A percentile compares a stretch with the other conserved stretches of the same genome.
Conservation (phyloP, 768 basidiomycete species). For the Auriscalpium vulgare region DNA sequence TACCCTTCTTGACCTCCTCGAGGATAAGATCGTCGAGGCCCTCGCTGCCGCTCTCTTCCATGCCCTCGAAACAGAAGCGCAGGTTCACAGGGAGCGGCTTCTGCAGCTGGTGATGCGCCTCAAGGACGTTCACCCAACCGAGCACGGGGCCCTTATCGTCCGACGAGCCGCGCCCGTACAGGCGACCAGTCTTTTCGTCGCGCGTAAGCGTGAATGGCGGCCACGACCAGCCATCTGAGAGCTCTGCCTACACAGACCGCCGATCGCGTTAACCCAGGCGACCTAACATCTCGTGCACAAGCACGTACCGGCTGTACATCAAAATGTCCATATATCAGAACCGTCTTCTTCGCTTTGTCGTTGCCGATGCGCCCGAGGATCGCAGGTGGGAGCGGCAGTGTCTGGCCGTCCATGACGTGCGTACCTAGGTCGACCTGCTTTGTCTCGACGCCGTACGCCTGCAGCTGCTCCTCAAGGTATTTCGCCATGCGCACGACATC, state of each 20-base stretch:
- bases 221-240: slow-evolving; percentile 79
- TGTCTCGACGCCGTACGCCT: slow-evolving; percentile 71
- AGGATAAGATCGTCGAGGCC: slow-evolving; percentile 84
- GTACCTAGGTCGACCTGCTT: slow-evolving; percentile 68
- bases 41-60: slow-evolving; percentile 93
- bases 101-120: slow-evolving; percentile 65
- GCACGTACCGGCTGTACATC: slow-evolving; percentile 82
- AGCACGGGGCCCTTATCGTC: slow-evolving; percentile 90
- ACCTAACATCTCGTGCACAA: neutral
- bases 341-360: slow-evolving; percentile 87
- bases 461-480: slow-evolving; percentile 71
- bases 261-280: neutral
- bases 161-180: slow-evolving; percentile 81
- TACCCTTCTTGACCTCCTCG: slow-evolving; percentile 59
- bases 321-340: slow-evolving; percentile 90
- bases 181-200: slow-evolving; percentile 43
- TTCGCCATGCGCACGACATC: slow-evolving; percentile 83
- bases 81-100: slow-evolving; percentile 82
- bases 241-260: slow-evolving; percentile 25
- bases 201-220: slow-evolving; percentile 73
- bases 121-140: slow-evolving; percentile 85
- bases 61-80: slow-evolving; percentile 89
- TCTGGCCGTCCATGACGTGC: slow-evolving; percentile 66
- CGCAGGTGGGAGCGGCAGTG: slow-evolving; percentile 69
- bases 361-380: slow-evolving; percentile 77